Evolutionary conservation across 208 protist genomes (phyloP).

Genomic region (Leishmania aethiopica): DNA sequence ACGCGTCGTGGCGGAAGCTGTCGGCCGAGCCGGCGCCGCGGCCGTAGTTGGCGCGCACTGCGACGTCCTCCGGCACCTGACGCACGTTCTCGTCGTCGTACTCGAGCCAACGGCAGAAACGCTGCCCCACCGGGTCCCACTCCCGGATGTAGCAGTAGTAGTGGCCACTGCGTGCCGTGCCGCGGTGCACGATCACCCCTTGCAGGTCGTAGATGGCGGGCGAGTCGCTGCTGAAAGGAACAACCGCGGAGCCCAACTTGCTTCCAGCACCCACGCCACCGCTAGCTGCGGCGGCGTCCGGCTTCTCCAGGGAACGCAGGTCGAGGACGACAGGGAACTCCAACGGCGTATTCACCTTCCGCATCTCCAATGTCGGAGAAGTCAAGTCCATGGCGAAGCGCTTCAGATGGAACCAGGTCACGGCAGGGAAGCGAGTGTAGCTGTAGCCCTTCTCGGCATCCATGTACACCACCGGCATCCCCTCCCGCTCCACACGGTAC

Average conservation of each 20-base stretch:
- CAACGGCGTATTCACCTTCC: conserved; percentile 78
- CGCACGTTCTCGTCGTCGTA: conserved; percentile 84
- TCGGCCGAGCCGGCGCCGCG: conserved; percentile 14
- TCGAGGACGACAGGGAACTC: conserved; percentile 81
- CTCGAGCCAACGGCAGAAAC: conserved; percentile 81
- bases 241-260: conserved; percentile 23
- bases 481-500: conserved; percentile 85
- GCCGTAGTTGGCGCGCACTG: conserved; percentile 80
- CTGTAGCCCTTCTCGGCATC: conserved; percentile 83
- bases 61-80: conserved; percentile 56
- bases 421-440: conserved; percentile 82
- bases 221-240: conserved; percentile 51
- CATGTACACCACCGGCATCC: conserved; percentile 81
- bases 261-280: background rate
- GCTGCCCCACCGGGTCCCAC: conserved; percentile 54
- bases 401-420: conserved; percentile 92
- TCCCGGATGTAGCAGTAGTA: conserved; percentile 92
- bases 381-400: conserved; percentile 91
- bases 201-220: conserved; percentile 86
- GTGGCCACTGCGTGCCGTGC: conserved; percentile 87
- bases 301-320: conserved; percentile 60
- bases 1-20: conserved; percentile 20
- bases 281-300: conserved; percentile 5
- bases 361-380: conserved; percentile 80
- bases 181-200: conserved; percentile 89